Conservation (phyloP, 2,329 filamentous ascomycete genomes). For the Paracamarosporium sp. region DNA sequence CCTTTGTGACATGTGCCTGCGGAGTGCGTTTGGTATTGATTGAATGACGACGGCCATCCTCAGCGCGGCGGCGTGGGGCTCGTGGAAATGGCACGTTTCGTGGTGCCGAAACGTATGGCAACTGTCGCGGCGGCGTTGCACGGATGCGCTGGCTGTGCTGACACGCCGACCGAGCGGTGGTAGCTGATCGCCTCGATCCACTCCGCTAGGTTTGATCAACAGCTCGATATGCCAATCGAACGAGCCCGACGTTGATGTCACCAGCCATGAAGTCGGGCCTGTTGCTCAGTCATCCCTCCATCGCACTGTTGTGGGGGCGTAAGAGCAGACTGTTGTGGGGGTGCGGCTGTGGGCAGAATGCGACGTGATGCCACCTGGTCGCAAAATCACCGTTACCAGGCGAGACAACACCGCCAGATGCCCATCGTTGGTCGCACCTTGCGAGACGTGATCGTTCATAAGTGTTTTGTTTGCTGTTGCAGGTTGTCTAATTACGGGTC, state of each 20-base stretch:
- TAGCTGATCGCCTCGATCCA: not conserved
- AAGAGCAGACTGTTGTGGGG: not conserved
- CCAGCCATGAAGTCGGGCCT: no score
- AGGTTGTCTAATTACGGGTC: not conserved
- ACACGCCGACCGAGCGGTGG: not conserved
- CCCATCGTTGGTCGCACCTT: not conserved
- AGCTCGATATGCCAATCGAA: not conserved
- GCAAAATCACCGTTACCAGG: not conserved
- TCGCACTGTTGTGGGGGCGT: not conserved
- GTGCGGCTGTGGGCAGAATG: not conserved
- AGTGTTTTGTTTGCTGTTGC: not conserved
- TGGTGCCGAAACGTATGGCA: not conserved
- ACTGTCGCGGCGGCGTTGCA: not conserved
- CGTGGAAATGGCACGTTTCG: constrained; percentile 4
- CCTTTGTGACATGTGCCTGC: not conserved
- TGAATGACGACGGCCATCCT: not conserved
- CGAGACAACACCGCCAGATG: not conserved
- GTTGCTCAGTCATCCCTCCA: no score
- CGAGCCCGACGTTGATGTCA: no score
- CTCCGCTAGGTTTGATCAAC: not conserved
- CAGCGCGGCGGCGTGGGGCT: not conserved
- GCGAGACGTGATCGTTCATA: not conserved
- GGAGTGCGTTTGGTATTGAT: not conserved
- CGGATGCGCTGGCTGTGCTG: constrained; percentile 1
- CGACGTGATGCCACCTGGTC: not conserved